Conservation (phyloP, 1,284 basidiomycete species). For the Malassezia globosa region DNA sequence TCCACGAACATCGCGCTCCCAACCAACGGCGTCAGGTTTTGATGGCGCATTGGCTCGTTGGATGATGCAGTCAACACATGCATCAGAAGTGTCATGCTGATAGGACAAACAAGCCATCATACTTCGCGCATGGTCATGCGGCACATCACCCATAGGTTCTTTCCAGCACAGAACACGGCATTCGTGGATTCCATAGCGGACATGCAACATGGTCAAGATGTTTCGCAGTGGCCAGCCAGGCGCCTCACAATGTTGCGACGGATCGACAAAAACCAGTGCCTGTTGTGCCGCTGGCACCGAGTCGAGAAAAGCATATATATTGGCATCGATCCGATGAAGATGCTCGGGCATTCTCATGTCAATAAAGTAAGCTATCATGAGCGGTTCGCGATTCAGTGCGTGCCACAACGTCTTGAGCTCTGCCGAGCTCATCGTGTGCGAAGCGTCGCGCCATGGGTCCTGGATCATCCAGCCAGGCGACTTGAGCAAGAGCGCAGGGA, state of each 20-base stretch:
- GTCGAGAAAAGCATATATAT: background rate
- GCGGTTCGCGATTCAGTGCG: background rate
- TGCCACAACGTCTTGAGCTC: background rate
- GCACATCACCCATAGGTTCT: conserved; percentile 18
- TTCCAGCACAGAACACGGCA: conserved; percentile 50
- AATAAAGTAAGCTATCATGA: background rate
- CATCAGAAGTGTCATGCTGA: background rate
- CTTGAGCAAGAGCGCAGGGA: conserved; percentile 66
- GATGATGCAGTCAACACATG: too few relatives aligned
- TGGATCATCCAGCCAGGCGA: conserved; percentile 17
- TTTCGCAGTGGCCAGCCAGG: conserved; percentile 94
- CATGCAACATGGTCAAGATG: conserved; percentile 59
- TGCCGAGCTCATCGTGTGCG: background rate
- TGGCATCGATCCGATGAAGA: background rate
- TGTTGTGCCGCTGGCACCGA: background rate
- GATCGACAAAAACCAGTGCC: conserved; percentile 60
- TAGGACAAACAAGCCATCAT: background rate
- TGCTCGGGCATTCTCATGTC: background rate
- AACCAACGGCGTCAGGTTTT: conserved; percentile 56
- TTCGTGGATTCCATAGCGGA: conserved; percentile 47
- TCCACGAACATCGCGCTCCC: conserved; percentile 79
- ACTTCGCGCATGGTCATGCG: too few relatives aligned
- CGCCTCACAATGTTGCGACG: conserved; percentile 63
- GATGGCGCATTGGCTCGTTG: conserved; percentile 4
- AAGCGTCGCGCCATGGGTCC: background rate